Evolutionary conservation across 768 basidiomycete species (phyloP).

Genomic region (Pleurotus platypus): DNA sequence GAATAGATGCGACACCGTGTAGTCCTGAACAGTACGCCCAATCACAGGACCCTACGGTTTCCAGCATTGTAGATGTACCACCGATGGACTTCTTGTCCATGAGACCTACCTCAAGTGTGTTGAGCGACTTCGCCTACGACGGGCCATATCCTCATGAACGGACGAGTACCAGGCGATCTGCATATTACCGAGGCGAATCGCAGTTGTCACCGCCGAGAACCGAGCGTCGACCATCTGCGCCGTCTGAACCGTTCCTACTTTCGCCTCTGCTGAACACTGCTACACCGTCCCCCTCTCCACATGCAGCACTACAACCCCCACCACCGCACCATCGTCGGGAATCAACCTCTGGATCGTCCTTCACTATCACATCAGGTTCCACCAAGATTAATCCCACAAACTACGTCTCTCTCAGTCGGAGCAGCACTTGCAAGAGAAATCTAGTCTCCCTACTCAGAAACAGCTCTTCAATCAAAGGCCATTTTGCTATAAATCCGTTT

Average conservation of each 20-base stretch:
- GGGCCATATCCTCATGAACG: not conserved
- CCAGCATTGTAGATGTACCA: constrained; percentile 1
- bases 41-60: not conserved
- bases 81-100: constrained; percentile 2
- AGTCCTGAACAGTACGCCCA: not conserved
- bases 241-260: not conserved
- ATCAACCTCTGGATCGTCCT: not conserved
- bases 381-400: constrained; percentile 5
- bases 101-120: not conserved
- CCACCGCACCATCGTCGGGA: not conserved
- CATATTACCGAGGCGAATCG: not conserved
- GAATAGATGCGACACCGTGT: not conserved
- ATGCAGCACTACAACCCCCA: not conserved
- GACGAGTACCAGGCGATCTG: not conserved
- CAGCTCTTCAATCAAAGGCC: constrained; percentile 27
- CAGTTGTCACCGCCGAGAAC: not conserved
- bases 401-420: constrained; percentile 20
- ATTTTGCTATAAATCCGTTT: constrained; percentile 40
- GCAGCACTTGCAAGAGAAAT: constrained; percentile 17
- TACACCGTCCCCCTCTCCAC: not conserved
- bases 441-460: constrained; percentile 24
- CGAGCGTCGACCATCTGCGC: not conserved
- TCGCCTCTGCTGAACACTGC: not conserved
- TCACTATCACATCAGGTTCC: not conserved
- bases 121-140: constrained; percentile 1